Evolutionary conservation across 192 early-diverging fungal species (phyloP).

Genomic region (Umbelopsis vinacea): DNA sequence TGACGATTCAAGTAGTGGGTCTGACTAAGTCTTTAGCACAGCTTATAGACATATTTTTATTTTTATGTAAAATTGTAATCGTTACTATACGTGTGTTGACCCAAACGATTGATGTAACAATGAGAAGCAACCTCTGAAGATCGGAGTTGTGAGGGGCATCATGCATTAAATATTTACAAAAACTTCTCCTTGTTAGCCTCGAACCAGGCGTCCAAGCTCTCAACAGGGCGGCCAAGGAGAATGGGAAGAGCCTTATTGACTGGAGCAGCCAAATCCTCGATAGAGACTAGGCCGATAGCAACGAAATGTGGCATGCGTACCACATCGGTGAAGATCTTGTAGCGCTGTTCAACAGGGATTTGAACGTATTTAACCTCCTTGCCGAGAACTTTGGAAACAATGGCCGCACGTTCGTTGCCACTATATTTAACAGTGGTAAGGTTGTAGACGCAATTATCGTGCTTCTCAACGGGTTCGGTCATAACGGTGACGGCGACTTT

Average conservation of each 20-base stretch:
- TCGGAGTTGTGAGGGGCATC: too few species aligned
- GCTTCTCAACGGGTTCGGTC: slow-evolving; percentile 4
- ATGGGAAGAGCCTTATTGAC: neutral
- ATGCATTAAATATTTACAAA: neutral
- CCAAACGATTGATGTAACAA: too few species aligned
- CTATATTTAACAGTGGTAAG: neutral
- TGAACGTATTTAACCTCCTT: slow-evolving; percentile 5
- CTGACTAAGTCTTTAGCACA: neutral
- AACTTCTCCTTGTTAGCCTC: neutral
- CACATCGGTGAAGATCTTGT: neutral
- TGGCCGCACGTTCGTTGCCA: neutral
- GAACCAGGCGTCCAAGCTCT: neutral
- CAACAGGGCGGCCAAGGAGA: neutral
- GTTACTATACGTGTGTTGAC: too few species aligned
- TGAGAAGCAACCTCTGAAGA: too few species aligned
- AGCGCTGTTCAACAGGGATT: neutral
- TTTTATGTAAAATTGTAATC: too few species aligned
- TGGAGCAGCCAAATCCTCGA: neutral
- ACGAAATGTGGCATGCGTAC: neutral
- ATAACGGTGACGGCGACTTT: neutral
- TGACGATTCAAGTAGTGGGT: neutral
- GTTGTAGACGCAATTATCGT: neutral
- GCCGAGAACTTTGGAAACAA: neutral
- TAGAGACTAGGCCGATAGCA: neutral
- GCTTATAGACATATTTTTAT: too few species aligned